phyloP scores from a whole-genome alignment of 169 alveolate genomes.

The Eimeria sp. region DNA sequence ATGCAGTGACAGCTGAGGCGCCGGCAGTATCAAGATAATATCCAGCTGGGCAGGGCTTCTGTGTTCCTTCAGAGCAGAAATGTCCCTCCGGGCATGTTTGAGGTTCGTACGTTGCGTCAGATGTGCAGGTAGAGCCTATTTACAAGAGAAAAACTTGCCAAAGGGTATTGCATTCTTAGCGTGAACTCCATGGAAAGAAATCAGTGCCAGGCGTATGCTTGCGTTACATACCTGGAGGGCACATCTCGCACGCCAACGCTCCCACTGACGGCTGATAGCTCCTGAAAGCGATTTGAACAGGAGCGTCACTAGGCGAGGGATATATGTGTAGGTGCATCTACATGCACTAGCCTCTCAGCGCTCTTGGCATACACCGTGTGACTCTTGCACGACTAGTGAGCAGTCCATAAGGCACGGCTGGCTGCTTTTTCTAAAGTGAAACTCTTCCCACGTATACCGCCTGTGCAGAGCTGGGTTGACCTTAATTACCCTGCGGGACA shows the following conservation, averaged over 20 bases:
- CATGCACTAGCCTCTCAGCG: background rate
- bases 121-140: constrained; percentile 13
- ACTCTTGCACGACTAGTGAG: background rate
- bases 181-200: background rate
- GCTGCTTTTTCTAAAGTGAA: background rate
- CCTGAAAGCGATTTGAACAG: background rate
- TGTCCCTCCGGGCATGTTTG: constrained; percentile 40
- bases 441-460: background rate
- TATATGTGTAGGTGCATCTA: background rate
- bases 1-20: constrained; percentile 22
- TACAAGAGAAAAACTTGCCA: background rate
- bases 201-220: background rate
- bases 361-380: background rate
- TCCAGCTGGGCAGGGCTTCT: constrained; percentile 56
- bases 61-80: background rate
- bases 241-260: constrained; percentile 33
- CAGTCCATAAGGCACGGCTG: background rate
- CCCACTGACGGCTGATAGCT: constrained; percentile 52
- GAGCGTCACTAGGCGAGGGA: background rate
- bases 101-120: constrained; percentile 4
- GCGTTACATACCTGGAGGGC: constrained; percentile 39
- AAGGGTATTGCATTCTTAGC: background rate
- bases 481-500: constrained; percentile 49
- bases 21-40: constrained; percentile 16
- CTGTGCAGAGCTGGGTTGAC: background rate